phyloP scores from a whole-genome alignment of 306 rosid genomes.

The Vigna hirtella region DNA sequence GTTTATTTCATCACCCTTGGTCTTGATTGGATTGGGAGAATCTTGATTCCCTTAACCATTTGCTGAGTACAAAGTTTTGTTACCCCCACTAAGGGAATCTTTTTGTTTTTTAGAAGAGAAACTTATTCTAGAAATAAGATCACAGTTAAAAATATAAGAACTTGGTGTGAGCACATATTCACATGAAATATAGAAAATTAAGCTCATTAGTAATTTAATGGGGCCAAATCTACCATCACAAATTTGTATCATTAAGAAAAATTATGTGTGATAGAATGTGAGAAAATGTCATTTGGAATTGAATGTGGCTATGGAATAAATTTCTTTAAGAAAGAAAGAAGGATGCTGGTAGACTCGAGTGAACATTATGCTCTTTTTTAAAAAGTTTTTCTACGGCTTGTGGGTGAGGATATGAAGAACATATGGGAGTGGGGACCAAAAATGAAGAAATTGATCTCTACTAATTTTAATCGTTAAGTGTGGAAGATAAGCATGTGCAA shows the following conservation, averaged over 20 bases:
- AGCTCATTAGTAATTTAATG: not conserved
- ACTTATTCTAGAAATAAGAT: constrained; percentile 38
- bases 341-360: constrained; percentile 53
- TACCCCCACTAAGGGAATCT: constrained; percentile 60
- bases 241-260: not conserved
- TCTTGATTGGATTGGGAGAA: constrained; percentile 47
- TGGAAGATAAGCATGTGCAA: not conserved
- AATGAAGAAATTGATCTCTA: constrained; percentile 45
- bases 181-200: not conserved
- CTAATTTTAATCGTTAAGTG: constrained; percentile 31
- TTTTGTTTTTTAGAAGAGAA: constrained; percentile 54
- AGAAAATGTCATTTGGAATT: constrained; percentile 28
- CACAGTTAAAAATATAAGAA: not conserved
- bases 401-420: constrained; percentile 44
- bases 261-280: constrained; percentile 25
- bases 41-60: constrained; percentile 42
- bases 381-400: constrained; percentile 50
- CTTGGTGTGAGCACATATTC: not conserved
- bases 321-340: constrained; percentile 45
- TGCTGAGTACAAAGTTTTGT: constrained; percentile 40
- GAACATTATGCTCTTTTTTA: constrained; percentile 45
- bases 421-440: constrained; percentile 55
- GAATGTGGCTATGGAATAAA: constrained; percentile 52
- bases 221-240: not conserved
- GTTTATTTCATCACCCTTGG: constrained; percentile 38